Evolutionary conservation across 768 basidiomycete genomes (phyloP), one percentile per base, ranked within the genome.

Genomic region (Pisolithus tinctorius): DNA sequence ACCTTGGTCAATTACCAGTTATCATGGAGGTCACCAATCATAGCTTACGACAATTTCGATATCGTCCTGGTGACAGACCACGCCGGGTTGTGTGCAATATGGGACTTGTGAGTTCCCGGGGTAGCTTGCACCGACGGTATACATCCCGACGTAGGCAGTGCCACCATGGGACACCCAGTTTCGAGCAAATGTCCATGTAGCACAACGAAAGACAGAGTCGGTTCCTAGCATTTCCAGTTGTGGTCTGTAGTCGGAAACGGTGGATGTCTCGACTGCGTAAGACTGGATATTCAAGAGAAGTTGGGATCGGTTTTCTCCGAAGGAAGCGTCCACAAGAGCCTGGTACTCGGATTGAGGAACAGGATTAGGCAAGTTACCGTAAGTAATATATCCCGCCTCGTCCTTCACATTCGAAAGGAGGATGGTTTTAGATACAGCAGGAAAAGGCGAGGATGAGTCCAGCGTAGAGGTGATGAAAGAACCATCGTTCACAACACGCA

Each of bases 61-160:
- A 60, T 92, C 89, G 63, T 90, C 88, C 63, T 89, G 78, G 64
- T 89, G 88, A 67, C 88, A 90, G 37, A 88, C 82, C 30, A 70
- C 65, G 34, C 81, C 83, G 29, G 71, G 34, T 56, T 74, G 63
- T 5, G 72, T 74, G 68, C 88, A 90, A 62, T 75, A 81, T 0
- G 79, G 59, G 43, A 80, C 69, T 1, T 51, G 71, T 38, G 72
- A 71, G 68, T 88, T 90, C 39, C 75, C 76, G 10, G 85, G 81
- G 64, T 88, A 87, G n/a, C 83, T 79, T 20, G 84, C 78, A 25
- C 88, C 88, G 37, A 83, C 67, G 43, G 71, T 68, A 63, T 79
- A 88, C 54, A 81, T 56, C 27, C 84, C 86, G 17, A 86, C 83
- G 59, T 74, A 88, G n/a, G 77, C 84, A 36, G 63, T 73, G 9